Conservation (phyloP, 176 grass and related monocot species). For the Neostapfia colusana region DNA sequence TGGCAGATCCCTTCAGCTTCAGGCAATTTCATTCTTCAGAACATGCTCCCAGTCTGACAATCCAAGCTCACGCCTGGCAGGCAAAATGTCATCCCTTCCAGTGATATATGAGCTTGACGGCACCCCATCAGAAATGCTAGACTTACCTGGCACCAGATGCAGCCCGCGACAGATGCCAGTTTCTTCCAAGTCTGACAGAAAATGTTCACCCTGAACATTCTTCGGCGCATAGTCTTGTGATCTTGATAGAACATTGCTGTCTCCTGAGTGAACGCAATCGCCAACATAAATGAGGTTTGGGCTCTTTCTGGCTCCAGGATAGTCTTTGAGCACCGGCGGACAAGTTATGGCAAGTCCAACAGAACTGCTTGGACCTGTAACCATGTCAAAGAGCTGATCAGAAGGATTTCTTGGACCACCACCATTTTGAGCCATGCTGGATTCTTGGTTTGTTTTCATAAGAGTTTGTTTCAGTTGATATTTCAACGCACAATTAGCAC, state of each 20-base stretch:
- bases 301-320: slow-evolving; percentile 22
- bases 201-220: slow-evolving; percentile 29
- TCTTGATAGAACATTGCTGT: slow-evolving; percentile 9
- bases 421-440: slow-evolving; percentile 32
- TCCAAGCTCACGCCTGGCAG: slow-evolving; percentile 19
- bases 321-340: slow-evolving; percentile 7
- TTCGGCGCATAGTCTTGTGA: not conserved
- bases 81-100: slow-evolving; percentile 21
- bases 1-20: slow-evolving; percentile 28
- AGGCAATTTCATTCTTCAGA: slow-evolving; percentile 38
- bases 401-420: slow-evolving; percentile 29
- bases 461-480: slow-evolving; percentile 56
- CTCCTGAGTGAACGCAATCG: slow-evolving; percentile 25
- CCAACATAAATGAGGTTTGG: slow-evolving; percentile 20
- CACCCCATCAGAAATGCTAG: slow-evolving; percentile 22
- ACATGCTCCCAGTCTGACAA: slow-evolving; percentile 53
- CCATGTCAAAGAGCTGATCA: slow-evolving; percentile 32
- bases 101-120: not conserved
- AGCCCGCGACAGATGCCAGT: not conserved
- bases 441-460: slow-evolving; percentile 44
- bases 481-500: slow-evolving; percentile 52
- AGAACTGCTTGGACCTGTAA: slow-evolving; percentile 25
- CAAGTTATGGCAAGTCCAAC: slow-evolving; percentile 22
- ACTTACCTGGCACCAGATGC: not conserved
- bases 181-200: slow-evolving; percentile 40